Evolutionary conservation across 352 stramenopile genomes (phyloP).

Genomic region (Globisporangium yorkense): DNA sequence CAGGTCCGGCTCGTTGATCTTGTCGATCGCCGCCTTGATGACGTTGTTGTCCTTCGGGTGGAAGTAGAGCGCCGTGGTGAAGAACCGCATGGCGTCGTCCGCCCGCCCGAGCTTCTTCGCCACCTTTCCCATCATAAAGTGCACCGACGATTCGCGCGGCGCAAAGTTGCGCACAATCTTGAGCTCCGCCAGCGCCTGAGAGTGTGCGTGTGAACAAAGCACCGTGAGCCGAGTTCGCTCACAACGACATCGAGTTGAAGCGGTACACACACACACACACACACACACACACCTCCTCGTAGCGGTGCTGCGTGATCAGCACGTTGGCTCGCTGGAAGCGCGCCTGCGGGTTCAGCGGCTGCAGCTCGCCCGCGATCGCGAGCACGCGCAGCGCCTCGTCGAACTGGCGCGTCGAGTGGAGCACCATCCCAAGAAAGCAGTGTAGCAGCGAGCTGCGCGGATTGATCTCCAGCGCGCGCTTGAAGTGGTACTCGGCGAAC

Average conservation of each 20-base stretch:
- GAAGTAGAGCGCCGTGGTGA: conserved; percentile 95
- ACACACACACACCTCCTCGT: conserved; percentile 57
- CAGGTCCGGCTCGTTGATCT: conserved; percentile 70
- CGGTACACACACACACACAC: neutral
- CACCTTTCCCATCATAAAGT: conserved; percentile 97
- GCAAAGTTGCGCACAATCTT: conserved; percentile 90
- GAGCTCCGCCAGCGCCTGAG: conserved; percentile 86
- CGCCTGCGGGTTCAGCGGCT: conserved; percentile 92
- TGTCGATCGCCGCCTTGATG: conserved; percentile 95
- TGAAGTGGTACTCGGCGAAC: conserved; percentile 97
- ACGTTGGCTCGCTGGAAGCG: conserved; percentile 95
- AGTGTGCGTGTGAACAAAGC: neutral
- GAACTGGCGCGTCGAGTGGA: conserved; percentile 88
- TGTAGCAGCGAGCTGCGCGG: conserved; percentile 91
- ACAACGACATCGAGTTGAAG: no score
- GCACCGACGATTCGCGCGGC: conserved; percentile 94
- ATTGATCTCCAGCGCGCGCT: conserved; percentile 92
- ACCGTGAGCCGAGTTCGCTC: no score
- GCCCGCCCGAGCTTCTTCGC: conserved; percentile 77
- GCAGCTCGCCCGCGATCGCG: conserved; percentile 78
- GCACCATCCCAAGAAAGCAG: conserved; percentile 95
- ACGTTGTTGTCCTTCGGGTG: conserved; percentile 97
- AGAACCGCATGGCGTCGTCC: conserved; percentile 94
- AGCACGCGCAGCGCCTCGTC: conserved; percentile 91
- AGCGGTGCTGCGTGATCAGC: conserved; percentile 89